Conservation (phyloP, 2,329 filamentous ascomycete species). For the Penicillium sp. region DNA sequence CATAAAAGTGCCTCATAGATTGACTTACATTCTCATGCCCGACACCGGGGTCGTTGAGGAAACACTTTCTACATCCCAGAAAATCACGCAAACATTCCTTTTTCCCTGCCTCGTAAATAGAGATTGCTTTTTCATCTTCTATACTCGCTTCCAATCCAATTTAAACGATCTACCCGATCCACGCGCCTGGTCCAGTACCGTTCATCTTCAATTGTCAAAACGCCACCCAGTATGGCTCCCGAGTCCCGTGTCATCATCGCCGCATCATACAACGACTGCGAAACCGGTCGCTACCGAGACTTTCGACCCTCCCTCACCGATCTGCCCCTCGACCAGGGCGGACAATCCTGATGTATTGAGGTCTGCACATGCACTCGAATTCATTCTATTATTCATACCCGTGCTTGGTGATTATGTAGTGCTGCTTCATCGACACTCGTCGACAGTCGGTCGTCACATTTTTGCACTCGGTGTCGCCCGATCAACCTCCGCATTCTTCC, state of each 20-base stretch:
- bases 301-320: conserved; percentile 4
- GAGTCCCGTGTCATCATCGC: conserved; percentile 29
- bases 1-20: conserved; percentile 15
- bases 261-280: conserved; percentile 22
- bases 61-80: conserved; percentile 12
- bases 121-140: background rate
- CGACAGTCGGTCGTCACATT: background rate
- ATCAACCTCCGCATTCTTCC: conserved; percentile 7
- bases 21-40: conserved; percentile 16
- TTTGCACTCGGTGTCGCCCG: background rate
- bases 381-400: conserved; percentile 1
- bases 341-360: background rate
- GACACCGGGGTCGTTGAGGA: conserved; percentile 28
- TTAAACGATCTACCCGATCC: conserved; percentile 8
- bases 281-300: conserved; percentile 23
- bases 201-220: background rate
- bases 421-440: background rate
- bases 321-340: conserved; percentile 3
- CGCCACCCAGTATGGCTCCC: conserved; percentile 19
- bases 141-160: background rate
- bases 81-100: conserved; percentile 22
- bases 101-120: background rate
- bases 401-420: background rate
- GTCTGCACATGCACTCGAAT: background rate
- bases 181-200: conserved; percentile 10